Percentiles rank a stretch among this genome's conserved stretches.
Evolutionary conservation across 2,329 filamentous ascomycete species (phyloP).

Genomic region (Aspergillus caelatus): DNA sequence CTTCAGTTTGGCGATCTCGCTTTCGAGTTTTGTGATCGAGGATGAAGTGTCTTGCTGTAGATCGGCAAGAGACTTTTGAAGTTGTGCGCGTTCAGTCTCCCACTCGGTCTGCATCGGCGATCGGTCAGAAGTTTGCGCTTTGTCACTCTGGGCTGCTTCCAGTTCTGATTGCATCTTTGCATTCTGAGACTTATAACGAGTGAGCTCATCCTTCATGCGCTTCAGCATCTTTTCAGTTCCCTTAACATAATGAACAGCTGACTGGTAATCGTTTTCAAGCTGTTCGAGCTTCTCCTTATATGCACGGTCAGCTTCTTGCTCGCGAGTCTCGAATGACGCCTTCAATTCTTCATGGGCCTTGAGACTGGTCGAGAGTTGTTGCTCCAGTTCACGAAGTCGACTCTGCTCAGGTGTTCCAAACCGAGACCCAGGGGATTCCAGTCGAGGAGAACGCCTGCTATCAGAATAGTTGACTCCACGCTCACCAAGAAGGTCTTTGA

Average conservation of each 20-base stretch:
- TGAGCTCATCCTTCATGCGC: constrained; percentile 96
- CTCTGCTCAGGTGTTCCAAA: constrained; percentile 78
- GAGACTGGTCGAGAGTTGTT: constrained; percentile 76
- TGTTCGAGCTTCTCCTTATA: constrained; percentile 93
- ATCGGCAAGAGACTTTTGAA: constrained; percentile 69
- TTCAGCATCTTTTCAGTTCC: constrained; percentile 99
- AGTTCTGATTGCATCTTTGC: constrained; percentile 79
- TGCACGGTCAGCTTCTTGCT: constrained; percentile 82
- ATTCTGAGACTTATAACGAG: constrained; percentile 87
- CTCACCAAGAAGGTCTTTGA: constrained; percentile 90
- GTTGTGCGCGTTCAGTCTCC: constrained; percentile 70
- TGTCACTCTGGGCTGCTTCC: constrained; percentile 63
- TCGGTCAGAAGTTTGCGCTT: constrained; percentile 41
- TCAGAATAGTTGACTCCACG: constrained; percentile 80
- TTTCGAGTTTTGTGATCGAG: constrained; percentile 70
- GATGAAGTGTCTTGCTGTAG: constrained; percentile 70
- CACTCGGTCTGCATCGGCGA: constrained; percentile 61
- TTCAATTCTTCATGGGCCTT: constrained; percentile 87
- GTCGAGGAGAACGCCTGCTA: constrained; percentile 67
- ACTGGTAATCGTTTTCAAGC: constrained; percentile 96
- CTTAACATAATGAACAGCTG: constrained; percentile 96
- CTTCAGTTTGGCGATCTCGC: constrained; percentile 68
- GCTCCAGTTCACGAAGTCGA: constrained; percentile 81
- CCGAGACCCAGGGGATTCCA: constrained; percentile 73
- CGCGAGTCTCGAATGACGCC: constrained; percentile 72